Evolutionary conservation across 2,329 filamentous ascomycete genomes (phyloP).

Genomic region (Aspergillus japonicus): DNA sequence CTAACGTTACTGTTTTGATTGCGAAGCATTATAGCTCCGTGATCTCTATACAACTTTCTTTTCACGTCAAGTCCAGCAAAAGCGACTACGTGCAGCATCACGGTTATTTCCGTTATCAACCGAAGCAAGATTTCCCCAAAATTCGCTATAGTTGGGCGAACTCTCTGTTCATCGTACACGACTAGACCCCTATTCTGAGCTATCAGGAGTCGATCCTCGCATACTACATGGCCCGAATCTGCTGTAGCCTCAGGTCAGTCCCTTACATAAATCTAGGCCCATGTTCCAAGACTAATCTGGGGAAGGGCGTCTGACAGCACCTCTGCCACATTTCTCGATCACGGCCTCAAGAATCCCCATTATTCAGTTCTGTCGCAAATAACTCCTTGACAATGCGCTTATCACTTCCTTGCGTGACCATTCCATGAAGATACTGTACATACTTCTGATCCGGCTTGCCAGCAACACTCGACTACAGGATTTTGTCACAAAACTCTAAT

Average conservation of each 20-base stretch:
- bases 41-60: not conserved
- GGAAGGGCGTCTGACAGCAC: slow-evolving; percentile 6
- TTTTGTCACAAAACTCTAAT: not conserved
- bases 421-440: not conserved
- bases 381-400: slow-evolving; percentile 1
- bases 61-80: not conserved
- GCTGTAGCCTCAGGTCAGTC: not conserved
- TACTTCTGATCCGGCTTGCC: not conserved
- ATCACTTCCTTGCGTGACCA: slow-evolving; percentile 3
- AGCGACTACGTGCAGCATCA: not conserved
- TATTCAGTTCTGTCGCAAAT: not conserved
- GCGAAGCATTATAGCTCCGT: not conserved
- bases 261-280: slow-evolving; percentile 2
- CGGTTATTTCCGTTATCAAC: not conserved
- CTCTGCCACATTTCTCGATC: not conserved
- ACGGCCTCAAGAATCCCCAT: not conserved
- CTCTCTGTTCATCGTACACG: not conserved
- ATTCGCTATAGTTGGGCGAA: not conserved
- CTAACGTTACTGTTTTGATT: not conserved
- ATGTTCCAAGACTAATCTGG: slow-evolving; percentile 4
- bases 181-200: not conserved
- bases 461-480: not conserved
- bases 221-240: not conserved
- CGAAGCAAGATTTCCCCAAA: too few relatives aligned
- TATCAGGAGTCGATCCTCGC: slow-evolving; percentile 2